Evolutionary conservation across 371 early-diverging fungal species (phyloP).

Genomic region (Circinella umbellata): DNA sequence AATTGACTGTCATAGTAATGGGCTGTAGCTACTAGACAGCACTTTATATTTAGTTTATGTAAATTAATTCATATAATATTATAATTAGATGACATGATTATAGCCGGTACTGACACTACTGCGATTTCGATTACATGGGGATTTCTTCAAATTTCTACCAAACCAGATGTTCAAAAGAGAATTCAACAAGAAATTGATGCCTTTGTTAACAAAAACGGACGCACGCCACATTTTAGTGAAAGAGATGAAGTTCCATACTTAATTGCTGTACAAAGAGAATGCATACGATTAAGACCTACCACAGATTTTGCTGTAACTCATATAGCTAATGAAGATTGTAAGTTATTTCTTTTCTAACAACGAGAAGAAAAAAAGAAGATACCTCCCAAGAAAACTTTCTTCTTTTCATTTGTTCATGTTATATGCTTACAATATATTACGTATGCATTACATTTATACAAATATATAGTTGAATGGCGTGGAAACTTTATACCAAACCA

Average conservation of each 20-base stretch:
- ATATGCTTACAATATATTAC: too few species aligned
- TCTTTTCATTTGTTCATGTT: too few species aligned
- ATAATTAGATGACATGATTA: too few species aligned
- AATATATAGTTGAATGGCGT: background rate
- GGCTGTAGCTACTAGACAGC: conserved; percentile 1
- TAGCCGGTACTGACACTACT: too few species aligned
- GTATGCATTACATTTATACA: too few species aligned
- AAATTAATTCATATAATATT: too few species aligned
- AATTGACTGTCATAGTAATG: background rate
- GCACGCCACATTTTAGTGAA: conserved; percentile 19
- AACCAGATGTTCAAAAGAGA: conserved; percentile 22
- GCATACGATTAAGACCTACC: conserved; percentile 21
- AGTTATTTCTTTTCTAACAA: background rate
- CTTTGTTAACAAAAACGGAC: conserved; percentile 15
- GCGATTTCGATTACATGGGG: conserved; percentile 16
- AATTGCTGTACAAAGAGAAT: conserved; percentile 20
- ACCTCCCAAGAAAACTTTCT: too few species aligned
- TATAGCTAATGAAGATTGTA: conserved; percentile 20
- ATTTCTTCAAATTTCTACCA: conserved; percentile 14
- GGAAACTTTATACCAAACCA: conserved; percentile 37
- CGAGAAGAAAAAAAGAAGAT: background rate
- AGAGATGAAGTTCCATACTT: conserved; percentile 18
- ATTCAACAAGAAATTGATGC: conserved; percentile 19
- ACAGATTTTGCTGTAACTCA: conserved; percentile 14
- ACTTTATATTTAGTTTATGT: too few species aligned